Percentiles rank a stretch among this genome's conserved stretches.
phyloP scores from a whole-genome alignment of 2,329 filamentous ascomycete species.

The Monilinia fructigena region DNA sequence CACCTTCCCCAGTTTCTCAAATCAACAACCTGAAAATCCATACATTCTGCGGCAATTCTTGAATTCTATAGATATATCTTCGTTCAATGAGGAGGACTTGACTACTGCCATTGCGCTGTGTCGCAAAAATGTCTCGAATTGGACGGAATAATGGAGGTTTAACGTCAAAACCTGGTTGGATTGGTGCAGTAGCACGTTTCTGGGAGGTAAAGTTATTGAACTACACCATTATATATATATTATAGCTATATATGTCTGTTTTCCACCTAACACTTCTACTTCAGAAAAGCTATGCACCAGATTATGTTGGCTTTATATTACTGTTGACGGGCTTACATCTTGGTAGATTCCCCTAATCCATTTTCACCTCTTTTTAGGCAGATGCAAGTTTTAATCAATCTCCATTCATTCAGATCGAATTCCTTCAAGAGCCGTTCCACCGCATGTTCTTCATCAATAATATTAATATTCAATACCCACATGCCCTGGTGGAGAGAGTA shows the following conservation, averaged over 20 bases:
- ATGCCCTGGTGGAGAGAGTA: conserved; percentile 81
- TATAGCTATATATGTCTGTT: background rate
- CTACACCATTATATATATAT: background rate
- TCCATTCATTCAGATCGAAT: conserved; percentile 52
- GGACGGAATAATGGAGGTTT: conserved; percentile 28
- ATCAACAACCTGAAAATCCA: background rate
- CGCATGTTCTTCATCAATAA: conserved; percentile 92
- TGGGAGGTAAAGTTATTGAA: conserved; percentile 35
- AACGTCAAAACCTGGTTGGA: conserved; percentile 33
- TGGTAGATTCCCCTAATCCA: conserved; percentile 46
- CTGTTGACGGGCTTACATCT: conserved; percentile 65
- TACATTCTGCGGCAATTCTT: background rate
- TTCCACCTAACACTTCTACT: conserved; percentile 26
- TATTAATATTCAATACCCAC: conserved; percentile 78
- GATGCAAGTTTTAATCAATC: conserved; percentile 3
- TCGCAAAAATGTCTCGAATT: conserved; percentile 22
- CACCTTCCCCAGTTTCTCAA: background rate
- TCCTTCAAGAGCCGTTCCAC: conserved; percentile 81
- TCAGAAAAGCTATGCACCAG: conserved; percentile 79
- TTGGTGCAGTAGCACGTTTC: conserved; percentile 40
- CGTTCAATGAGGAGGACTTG: conserved; percentile 21
- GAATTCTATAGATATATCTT: background rate
- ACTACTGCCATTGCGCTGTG: conserved; percentile 19
- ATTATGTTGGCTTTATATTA: conserved; percentile 76
- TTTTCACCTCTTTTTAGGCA: background rate